Evolutionary conservation across 495 filamentous ascomycete species (phyloP).

Genomic region (Penicillium desertorum): DNA sequence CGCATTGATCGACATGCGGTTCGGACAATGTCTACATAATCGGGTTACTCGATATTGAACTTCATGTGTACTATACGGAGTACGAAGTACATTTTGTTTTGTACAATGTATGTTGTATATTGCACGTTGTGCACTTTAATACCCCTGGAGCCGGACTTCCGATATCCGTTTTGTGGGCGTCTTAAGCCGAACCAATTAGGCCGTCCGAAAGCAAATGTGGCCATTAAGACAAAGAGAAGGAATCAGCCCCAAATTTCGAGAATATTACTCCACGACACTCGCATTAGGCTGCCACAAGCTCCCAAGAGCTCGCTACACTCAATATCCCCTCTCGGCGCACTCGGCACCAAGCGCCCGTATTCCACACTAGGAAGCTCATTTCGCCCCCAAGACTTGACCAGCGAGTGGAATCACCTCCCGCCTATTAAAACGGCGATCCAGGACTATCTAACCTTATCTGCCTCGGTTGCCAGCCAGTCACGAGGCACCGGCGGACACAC

Average conservation of each 20-base stretch:
- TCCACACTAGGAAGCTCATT: not conserved
- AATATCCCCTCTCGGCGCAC: not conserved
- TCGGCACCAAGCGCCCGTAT: constrained; percentile 6
- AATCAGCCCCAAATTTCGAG: constrained; percentile 4
- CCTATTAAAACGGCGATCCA: constrained; percentile 1
- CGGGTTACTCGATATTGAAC: too few species aligned
- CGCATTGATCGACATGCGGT: not conserved
- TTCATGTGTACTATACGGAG: too few species aligned
- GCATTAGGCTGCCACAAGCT: not conserved
- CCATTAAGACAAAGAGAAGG: not conserved
- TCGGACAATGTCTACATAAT: not conserved
- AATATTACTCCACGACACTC: not conserved
- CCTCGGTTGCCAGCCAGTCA: not conserved
- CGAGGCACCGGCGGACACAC: not conserved
- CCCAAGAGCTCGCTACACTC: constrained; percentile 1
- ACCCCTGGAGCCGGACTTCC: not conserved
- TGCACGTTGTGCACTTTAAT: not conserved
- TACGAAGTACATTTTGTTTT: not conserved
- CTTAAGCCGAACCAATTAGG: not conserved
- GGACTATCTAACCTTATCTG: not conserved
- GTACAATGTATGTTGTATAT: not conserved
- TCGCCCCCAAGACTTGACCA: not conserved
- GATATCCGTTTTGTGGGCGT: not conserved
- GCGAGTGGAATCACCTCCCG: not conserved
- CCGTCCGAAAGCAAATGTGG: not conserved